Base-by-base conservation (phyloP, 2,329 filamentous ascomycete species). In the Ilyonectria robusta region DNA sequence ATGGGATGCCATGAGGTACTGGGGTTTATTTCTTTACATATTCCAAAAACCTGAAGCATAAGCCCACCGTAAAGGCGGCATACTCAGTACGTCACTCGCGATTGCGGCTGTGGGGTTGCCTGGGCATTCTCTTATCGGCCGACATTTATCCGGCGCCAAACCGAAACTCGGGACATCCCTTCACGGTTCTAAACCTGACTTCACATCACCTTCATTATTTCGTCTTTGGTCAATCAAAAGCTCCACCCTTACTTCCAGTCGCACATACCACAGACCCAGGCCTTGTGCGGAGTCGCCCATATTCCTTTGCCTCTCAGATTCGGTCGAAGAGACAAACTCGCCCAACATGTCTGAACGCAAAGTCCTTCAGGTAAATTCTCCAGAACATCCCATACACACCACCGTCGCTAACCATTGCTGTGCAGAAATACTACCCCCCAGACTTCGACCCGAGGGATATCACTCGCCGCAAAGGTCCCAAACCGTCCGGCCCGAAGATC, bases 391-490 rank as follows among this genome's bases (percentile, higher is more conserved):
- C 11, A 6, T 2, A 21, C 40, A 19, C 17, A 6, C 29, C 2
- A 4, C 15, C 44, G 13, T 19, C 0, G 33, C 59, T 69, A 50
- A 67, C 21, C 13, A 3, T 21, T 10, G 29, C 29, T 23, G 13
- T 35, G 17, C 81, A 84, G 70, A 89, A 89, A 78, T 89, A 89
- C 80, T 90, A 87, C 75, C 89, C 89, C 82, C 93, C 81, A 84
- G 94, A 98, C 80, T 99, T 98, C 81, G 96, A 99, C 81, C 95
- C 95, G 13, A 90, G 90, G 29, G 91, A 93, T 76, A 89, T 98
- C 81, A 87, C 87, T 29, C 90, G 93, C 19, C 91, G 89, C 68
- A 89, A 88, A 71, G 91, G 84, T 31, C 89, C 90, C 9, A 95
- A 95, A 79, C 84, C 89, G 62, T 87, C 88, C 7, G 95, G 94